Evolutionary conservation across 2,329 filamentous ascomycete genomes (phyloP).

Genomic region (Pyrenochaeta sp.): DNA sequence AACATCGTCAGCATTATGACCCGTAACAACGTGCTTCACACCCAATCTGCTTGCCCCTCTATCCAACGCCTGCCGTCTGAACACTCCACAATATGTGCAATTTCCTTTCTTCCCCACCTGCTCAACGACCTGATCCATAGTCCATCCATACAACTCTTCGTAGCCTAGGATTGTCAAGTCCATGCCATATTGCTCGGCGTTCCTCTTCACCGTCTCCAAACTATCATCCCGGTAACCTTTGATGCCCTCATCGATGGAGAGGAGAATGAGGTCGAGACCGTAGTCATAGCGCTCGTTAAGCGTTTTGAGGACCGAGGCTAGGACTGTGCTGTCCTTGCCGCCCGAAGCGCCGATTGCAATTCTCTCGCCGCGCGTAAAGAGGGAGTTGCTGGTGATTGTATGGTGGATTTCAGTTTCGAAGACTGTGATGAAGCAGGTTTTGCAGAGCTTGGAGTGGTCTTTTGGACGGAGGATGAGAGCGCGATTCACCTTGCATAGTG

Average conservation of each 20-base stretch:
- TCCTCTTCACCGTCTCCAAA: constrained; percentile 94
- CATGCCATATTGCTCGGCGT: constrained; percentile 90
- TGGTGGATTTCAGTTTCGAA: constrained; percentile 96
- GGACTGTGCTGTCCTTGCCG: constrained; percentile 95
- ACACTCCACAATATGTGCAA: constrained; percentile 98
- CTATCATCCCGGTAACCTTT: constrained; percentile 96
- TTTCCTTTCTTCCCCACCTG: constrained; percentile 98
- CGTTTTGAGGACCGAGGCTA: constrained; percentile 93
- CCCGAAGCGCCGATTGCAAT: constrained; percentile 96
- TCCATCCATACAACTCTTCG: constrained; percentile 95
- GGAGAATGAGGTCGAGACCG: constrained; percentile 81
- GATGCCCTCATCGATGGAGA: constrained; percentile 97
- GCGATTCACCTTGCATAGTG: constrained; percentile 76
- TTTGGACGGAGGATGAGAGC: constrained; percentile 94
- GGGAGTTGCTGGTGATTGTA: constrained; percentile 81
- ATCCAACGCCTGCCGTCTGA: constrained; percentile 91
- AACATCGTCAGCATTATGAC: constrained; percentile 96
- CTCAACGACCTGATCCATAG: constrained; percentile 98
- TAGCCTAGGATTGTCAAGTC: constrained; percentile 92
- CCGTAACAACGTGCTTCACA: constrained; percentile 94
- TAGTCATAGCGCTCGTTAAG: constrained; percentile 91
- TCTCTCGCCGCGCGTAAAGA: constrained; percentile 84
- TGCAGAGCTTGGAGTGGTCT: constrained; percentile 93
- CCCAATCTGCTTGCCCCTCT: constrained; percentile 86
- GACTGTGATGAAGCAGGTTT: constrained; percentile 81